A percentile compares a stretch with the other conserved stretches of the same genome.
Evolutionary conservation across 2,329 filamentous ascomycete genomes (phyloP).

Genomic region (Pseudopyrenochaeta lycopersici): DNA sequence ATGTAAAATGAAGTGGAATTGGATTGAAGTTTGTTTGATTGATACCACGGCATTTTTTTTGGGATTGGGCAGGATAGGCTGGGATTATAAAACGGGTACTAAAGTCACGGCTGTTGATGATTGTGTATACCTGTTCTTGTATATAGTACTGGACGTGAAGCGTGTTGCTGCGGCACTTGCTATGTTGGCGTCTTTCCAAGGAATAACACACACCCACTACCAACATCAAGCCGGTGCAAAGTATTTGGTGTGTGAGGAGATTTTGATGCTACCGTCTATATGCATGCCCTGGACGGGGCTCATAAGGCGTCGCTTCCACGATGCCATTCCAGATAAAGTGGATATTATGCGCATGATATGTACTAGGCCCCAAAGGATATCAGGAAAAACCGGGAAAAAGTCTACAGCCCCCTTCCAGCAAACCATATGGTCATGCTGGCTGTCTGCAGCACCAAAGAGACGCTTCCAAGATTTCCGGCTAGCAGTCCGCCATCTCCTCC

Average conservation of each 20-base stretch:
- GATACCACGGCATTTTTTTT: slow-evolving; percentile 1
- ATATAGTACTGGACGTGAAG: slow-evolving; percentile 1
- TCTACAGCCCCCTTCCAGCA: no score
- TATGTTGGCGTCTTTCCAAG: not conserved
- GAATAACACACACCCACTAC: not conserved
- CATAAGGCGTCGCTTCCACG: no score
- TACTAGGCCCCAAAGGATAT: no score
- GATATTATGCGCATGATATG: not conserved
- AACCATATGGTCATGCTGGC: not conserved
- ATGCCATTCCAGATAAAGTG: not conserved
- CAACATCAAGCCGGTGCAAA: no score
- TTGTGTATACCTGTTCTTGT: slow-evolving; percentile 12
- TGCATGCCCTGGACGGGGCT: no score
- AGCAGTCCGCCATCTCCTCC: slow-evolving; percentile 33
- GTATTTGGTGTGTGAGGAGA: no score
- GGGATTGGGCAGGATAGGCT: not conserved
- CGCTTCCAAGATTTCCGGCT: not conserved
- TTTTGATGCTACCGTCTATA: no score
- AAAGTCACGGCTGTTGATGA: slow-evolving; percentile 10
- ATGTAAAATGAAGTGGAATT: slow-evolving; percentile 45
- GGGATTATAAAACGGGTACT: slow-evolving; percentile 5
- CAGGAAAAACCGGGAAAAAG: no score
- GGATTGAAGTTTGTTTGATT: not conserved
- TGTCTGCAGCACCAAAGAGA: not conserved
- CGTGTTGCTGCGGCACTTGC: not conserved